Evolutionary conservation across 352 stramenopile species (phyloP).

Genomic region (Phytophthora macrochlamydospora): DNA sequence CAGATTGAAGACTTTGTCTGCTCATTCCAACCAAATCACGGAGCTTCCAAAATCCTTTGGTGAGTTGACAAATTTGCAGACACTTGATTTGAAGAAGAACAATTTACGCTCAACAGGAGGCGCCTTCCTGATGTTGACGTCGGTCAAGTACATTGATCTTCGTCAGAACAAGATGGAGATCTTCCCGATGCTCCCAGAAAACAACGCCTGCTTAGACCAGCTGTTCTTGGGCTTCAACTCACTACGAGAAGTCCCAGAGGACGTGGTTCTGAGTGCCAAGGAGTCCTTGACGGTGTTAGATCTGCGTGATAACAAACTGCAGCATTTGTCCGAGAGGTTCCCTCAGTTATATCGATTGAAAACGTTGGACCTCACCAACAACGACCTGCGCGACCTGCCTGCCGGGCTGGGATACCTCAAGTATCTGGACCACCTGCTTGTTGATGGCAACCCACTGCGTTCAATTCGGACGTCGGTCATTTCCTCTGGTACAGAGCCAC

Average conservation of each 20-base stretch:
- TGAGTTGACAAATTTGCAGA: slow-evolving; percentile 48
- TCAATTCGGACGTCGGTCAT: slow-evolving; percentile 76
- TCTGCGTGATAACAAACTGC: slow-evolving; percentile 82
- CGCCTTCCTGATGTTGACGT: slow-evolving; percentile 35
- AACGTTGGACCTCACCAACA: slow-evolving; percentile 86
- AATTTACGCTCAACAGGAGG: slow-evolving; percentile 39
- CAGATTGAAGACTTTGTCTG: slow-evolving; percentile 60
- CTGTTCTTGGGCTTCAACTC: slow-evolving; percentile 81
- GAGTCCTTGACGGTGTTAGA: slow-evolving; percentile 77
- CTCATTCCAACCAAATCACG: slow-evolving; percentile 65
- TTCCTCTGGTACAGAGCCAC: slow-evolving; percentile 58
- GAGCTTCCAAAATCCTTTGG: slow-evolving; percentile 57
- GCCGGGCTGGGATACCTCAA: slow-evolving; percentile 77
- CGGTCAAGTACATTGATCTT: slow-evolving; percentile 71
- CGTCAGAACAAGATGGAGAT: slow-evolving; percentile 70
- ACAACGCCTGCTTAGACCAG: slow-evolving; percentile 56
- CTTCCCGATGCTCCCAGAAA: slow-evolving; percentile 62
- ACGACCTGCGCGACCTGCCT: slow-evolving; percentile 76
- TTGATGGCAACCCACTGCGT: slow-evolving; percentile 79
- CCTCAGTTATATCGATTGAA: slow-evolving; percentile 75
- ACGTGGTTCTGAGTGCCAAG: slow-evolving; percentile 54
- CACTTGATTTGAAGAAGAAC: slow-evolving; percentile 82
- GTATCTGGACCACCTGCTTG: slow-evolving; percentile 72
- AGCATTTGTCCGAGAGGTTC: slow-evolving; percentile 56
- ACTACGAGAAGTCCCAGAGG: slow-evolving; percentile 50